phyloP scores from a whole-genome alignment of 2,329 filamentous ascomycete species.

The Penicillium expansum region DNA sequence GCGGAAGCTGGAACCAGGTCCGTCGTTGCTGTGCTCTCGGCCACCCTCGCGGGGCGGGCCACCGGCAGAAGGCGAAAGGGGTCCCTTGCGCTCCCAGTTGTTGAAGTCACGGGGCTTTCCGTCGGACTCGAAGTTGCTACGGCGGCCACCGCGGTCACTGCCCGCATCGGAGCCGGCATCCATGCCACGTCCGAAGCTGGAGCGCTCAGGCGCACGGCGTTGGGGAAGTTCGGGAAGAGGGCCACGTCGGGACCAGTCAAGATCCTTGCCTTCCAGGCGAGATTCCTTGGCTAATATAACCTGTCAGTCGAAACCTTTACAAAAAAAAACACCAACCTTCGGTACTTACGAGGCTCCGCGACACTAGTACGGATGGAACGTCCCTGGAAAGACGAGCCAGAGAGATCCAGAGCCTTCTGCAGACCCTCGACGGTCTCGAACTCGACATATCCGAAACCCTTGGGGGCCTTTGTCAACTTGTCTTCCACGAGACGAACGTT shows the following conservation, averaged over 20 bases:
- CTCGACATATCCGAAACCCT: slow-evolving; percentile 97
- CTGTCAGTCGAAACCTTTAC: slow-evolving; percentile 34
- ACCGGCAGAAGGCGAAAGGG: slow-evolving; percentile 67
- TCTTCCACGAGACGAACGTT: slow-evolving; percentile 97
- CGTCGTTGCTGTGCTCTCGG: slow-evolving; percentile 59
- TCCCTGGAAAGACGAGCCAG: slow-evolving; percentile 79
- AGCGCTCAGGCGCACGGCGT: slow-evolving; percentile 54
- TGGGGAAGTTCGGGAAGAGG: slow-evolving; percentile 73
- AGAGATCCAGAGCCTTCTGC: slow-evolving; percentile 82
- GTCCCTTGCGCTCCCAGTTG: slow-evolving; percentile 94
- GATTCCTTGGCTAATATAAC: slow-evolving; percentile 68
- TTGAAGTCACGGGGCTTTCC: slow-evolving; percentile 76
- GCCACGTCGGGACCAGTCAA: slow-evolving; percentile 93
- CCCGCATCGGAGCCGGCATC: slow-evolving; percentile 55
- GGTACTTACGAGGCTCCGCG: slow-evolving; percentile 83
- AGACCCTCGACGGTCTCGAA: slow-evolving; percentile 84
- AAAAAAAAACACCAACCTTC: not conserved
- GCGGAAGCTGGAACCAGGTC: slow-evolving; percentile 58
- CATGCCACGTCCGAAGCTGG: slow-evolving; percentile 56
- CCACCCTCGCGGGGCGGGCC: slow-evolving; percentile 56
- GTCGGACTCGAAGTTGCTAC: slow-evolving; percentile 68
- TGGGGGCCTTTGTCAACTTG: slow-evolving; percentile 86
- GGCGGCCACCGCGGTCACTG: slow-evolving; percentile 63
- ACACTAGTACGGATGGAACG: slow-evolving; percentile 90
- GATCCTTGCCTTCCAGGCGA: slow-evolving; percentile 73